These are phyloP conservation scores for Xanthoparmelia taractica DNA, from an alignment of 495 filamentous ascomycete genomes.

Conservation along the genomic window DNA sequence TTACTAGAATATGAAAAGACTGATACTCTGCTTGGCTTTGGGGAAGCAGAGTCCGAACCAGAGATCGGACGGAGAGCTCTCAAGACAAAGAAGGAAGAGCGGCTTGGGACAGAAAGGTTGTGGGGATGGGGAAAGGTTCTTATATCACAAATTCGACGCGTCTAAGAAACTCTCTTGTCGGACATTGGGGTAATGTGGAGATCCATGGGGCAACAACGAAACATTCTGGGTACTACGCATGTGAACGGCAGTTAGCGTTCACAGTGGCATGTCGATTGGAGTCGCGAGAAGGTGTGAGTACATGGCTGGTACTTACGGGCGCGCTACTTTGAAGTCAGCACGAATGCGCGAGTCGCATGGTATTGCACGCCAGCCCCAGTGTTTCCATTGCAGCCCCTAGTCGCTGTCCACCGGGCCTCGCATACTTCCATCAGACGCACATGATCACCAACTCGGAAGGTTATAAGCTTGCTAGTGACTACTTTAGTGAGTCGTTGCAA, in stretches of 20 bases:
- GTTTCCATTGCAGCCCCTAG: neutral
- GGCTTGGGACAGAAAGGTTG: neutral
- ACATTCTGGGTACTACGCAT: conserved; percentile 9
- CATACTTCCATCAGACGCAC: conserved; percentile 6
- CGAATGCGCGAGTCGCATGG: conserved; percentile 21
- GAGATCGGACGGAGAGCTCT: neutral
- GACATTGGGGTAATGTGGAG: conserved; percentile 19
- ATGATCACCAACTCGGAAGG: conserved; percentile 2
- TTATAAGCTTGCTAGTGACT: neutral
- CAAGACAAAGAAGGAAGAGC: conserved; percentile 4
- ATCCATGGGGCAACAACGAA: conserved; percentile 16
- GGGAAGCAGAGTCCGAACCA: conserved; percentile 5
- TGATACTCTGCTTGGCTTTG: conserved; percentile 12
- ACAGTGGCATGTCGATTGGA: conserved; percentile 2
- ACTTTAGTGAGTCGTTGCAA: neutral
- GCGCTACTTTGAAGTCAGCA: conserved; percentile 18
- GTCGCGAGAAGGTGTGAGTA: conserved; percentile 5
- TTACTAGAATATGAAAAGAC: neutral
- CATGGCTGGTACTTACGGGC: conserved; percentile 3
- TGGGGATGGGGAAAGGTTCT: conserved; percentile 8
- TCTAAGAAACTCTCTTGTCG: neutral
- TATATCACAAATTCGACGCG: conserved; percentile 4
- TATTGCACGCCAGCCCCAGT: neutral
- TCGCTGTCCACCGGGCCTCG: conserved; percentile 1
- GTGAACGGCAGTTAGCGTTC: neutral